Base-by-base conservation (phyloP, 306 rosid genomes). In the Astragalus membranaceus region DNA sequence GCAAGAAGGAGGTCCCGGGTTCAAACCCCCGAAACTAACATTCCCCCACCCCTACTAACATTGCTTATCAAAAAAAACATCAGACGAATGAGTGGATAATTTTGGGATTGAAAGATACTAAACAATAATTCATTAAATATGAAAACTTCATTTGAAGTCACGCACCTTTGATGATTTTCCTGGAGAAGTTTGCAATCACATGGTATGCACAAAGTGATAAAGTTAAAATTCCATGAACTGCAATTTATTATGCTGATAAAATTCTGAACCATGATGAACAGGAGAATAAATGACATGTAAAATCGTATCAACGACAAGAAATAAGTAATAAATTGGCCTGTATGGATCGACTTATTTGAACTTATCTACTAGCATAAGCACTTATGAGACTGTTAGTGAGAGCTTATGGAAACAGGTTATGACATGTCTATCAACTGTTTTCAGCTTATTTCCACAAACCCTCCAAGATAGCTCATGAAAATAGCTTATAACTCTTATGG, bases 161-260 rank as follows among this genome's bases (percentile, higher is more conserved):
- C 91, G 54, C 76, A 86, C 96, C 88, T 89, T 77, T 8, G 95
- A 80, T 44, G 92, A 85, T 83, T 92, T 92, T 64, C 96, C 95
- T 89, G 92, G 56, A 74, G 75, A 69, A 75, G 80, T 68, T 59
- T 66, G 36, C 70, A 42, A 69, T 71, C 59, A 67, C 83, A 86
- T 70, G 80, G 75, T 82, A 86, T 70, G 83, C 78, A 81, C 72
- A 76, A 73, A 7, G 58, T 16, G 75, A 67, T 77, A 33, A 48
- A 43, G 86, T 88, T 76, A 88, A 73, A 72, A 75, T 29, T 51
- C 73, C 73, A 69, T 44, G 55, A 47, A 69, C 65, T 55, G 78
- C 56, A 70, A 66, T 70, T 20, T 79, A 72, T 61, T 41, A 42
- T 12, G 50, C 76, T 74, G 64, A 42, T 52, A 63, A 60, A 58